Evolutionary conservation across 73 alveolate genomes (phyloP).

Genomic region (Paramecium sonneborni): DNA sequence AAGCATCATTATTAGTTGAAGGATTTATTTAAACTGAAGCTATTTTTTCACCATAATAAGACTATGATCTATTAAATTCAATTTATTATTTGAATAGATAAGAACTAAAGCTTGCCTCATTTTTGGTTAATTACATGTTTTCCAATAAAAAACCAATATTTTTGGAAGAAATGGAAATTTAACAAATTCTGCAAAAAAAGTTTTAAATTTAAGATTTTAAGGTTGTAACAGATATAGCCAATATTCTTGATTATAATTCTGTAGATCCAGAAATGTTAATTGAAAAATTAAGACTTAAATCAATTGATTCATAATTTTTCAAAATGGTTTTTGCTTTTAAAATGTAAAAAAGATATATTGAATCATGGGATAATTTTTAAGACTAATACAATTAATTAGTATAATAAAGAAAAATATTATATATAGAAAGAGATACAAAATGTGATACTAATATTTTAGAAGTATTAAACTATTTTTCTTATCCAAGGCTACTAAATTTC

Average conservation of each 20-base stretch:
- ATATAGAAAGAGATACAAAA: neutral
- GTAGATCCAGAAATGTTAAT: neutral
- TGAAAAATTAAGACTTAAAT: neutral
- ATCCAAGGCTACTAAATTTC: constrained; percentile 15
- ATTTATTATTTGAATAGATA: too few relatives aligned
- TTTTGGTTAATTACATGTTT: too few relatives aligned
- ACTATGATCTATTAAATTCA: too few relatives aligned
- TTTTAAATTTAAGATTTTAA: too few relatives aligned
- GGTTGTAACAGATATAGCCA: neutral
- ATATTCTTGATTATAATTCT: neutral
- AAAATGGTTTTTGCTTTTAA: neutral
- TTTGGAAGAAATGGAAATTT: too few relatives aligned
- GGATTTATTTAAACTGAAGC: too few relatives aligned
- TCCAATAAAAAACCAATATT: too few relatives aligned
- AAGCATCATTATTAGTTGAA: too few relatives aligned
- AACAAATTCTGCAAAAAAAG: too few relatives aligned
- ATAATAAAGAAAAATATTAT: neutral
- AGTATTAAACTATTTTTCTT: neutral
- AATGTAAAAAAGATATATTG: neutral
- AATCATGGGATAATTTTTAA: neutral
- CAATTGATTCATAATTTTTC: neutral
- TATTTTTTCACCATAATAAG: too few relatives aligned
- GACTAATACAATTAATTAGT: neutral
- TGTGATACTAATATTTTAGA: neutral
- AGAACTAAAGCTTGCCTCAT: too few relatives aligned